phyloP scores from a whole-genome alignment of 2,329 filamentous ascomycete species.

The Dactylonectria estremocensis region DNA sequence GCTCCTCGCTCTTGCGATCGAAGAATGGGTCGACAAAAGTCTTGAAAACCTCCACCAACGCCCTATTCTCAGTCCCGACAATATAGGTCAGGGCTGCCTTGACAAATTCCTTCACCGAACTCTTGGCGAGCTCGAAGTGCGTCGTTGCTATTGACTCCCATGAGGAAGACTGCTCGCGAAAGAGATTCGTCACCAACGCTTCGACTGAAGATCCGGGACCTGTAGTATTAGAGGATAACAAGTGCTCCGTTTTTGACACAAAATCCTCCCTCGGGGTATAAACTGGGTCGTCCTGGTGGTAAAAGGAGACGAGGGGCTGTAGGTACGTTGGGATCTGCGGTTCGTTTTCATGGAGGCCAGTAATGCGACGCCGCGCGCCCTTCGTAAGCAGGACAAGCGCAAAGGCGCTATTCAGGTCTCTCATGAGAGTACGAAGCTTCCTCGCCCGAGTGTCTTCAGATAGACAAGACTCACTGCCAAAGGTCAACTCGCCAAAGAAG shows the following conservation, averaged over 20 bases:
- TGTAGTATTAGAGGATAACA: neutral
- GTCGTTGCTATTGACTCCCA: conserved; percentile 20
- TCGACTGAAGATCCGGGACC: neutral
- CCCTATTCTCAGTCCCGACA: conserved; percentile 10
- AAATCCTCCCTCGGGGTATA: neutral
- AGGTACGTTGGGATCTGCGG: neutral
- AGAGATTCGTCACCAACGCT: conserved; percentile 10
- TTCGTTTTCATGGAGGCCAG: neutral
- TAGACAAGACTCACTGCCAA: neutral
- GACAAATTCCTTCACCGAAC: conserved; percentile 13
- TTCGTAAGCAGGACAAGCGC: conserved; percentile 16
- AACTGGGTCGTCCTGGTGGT: neutral
- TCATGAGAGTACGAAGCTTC: conserved; percentile 10
- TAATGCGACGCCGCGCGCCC: neutral
- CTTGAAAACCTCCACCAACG: neutral
- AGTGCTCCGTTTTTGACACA: conserved; percentile 4
- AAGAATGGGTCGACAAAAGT: conserved; percentile 23
- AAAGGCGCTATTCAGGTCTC: conserved; percentile 18
- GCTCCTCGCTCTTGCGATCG: neutral
- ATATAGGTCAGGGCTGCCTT: conserved; percentile 10
- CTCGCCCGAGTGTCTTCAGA: conserved; percentile 5
- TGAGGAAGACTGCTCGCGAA: conserved; percentile 18
- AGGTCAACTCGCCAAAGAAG: conserved; percentile 12
- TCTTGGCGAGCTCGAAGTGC: conserved; percentile 17
- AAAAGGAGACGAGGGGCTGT: neutral